Base-by-base conservation (phyloP, 306 rosid species). In the Psophocarpus tetragonolobus region DNA sequence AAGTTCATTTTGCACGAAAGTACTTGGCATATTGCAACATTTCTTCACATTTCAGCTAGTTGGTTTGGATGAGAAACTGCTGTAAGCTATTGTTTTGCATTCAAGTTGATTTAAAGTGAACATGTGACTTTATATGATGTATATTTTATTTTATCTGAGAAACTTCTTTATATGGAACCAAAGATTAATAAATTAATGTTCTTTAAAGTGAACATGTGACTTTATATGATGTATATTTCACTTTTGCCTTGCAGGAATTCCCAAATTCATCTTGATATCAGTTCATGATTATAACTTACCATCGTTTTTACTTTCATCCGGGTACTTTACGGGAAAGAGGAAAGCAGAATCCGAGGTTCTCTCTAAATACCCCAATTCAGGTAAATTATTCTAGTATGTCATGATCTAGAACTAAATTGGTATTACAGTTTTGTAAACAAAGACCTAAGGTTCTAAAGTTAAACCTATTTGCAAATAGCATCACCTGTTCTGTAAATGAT, bases 261-360 rank as follows among this genome's bases (percentile, higher is more conserved):
- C 98, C 81, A 95, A 92, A 79, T 95, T 95, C 80, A 41, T 95
- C 81, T 85, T 95, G 74, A 88, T 95, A 85, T 92, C 98, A 38
- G 97, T 95, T 83, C 97, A 92, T 57, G 96, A 95, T 74, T 92
- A 95, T 88, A 95, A 95, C 81, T 73, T 95, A 15, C 98, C 98
- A 1, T 58, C 91, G 51, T 90, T 92, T 82, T 44, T 89, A 70
- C 97, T 95, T 81, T 84, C 93, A 45, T 89, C 97, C 48, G 94
- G 91, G 58, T 95, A 95, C 87, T 95, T 95, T 86, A 87, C 90
- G 0, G 97, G 98, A 82, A 95, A 95, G 88, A 88, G 98, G 85
- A 90, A 95, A 87, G 98, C 98, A 83, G 98, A 95, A 76, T 87
- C 96, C 2, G 98, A 91, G 84, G 97, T 95, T 78, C 97, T 95